Percentiles rank a stretch among this genome's conserved stretches.
phyloP scores from a whole-genome alignment of 148 eudicot species.

The Rhododendron henanense region DNA sequence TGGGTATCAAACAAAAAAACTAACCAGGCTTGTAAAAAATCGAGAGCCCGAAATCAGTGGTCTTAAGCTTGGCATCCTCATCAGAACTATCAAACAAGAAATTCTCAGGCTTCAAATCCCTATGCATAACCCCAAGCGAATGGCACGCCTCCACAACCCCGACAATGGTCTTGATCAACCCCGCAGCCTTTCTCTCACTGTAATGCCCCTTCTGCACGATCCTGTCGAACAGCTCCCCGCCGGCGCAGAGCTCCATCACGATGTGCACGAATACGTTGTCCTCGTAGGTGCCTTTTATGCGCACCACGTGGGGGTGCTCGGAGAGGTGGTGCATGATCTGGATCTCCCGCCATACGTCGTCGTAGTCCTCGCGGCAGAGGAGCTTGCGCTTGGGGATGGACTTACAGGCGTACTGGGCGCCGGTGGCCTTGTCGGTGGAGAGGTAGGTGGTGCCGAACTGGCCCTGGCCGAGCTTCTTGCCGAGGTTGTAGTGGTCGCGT shows the following conservation, averaged over 20 bases:
- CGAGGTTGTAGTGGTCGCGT: conserved; percentile 52
- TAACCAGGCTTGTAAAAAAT: conserved; percentile 74
- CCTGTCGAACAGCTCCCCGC: conserved; percentile 72
- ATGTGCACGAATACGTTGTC: conserved; percentile 67
- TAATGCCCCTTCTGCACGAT: conserved; percentile 73
- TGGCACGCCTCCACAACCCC: conserved; percentile 77
- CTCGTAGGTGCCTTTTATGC: conserved; percentile 64
- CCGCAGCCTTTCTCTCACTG: conserved; percentile 57
- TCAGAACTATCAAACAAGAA: conserved; percentile 53
- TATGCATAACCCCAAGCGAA: conserved; percentile 80
- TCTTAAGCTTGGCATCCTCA: conserved; percentile 66
- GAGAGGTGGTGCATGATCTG: conserved; percentile 79
- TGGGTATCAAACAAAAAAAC: conserved; percentile 5
- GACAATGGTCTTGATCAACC: conserved; percentile 58
- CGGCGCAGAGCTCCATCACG: conserved; percentile 71
- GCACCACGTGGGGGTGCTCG: conserved; percentile 54
- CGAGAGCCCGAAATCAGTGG: conserved; percentile 73
- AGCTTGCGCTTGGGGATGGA: conserved; percentile 71
- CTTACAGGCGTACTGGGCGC: conserved; percentile 53
- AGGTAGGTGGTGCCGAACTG: conserved; percentile 69
- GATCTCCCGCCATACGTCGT: conserved; percentile 77
- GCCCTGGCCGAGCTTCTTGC: conserved; percentile 68
- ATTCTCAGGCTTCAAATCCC: conserved; percentile 83
- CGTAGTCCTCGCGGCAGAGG: conserved; percentile 59
- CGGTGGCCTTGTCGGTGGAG: conserved; percentile 51